These are phyloP conservation scores for Solanum chilense DNA, from an alignment of 257 asterid genomes.

Conservation along the genomic window DNA sequence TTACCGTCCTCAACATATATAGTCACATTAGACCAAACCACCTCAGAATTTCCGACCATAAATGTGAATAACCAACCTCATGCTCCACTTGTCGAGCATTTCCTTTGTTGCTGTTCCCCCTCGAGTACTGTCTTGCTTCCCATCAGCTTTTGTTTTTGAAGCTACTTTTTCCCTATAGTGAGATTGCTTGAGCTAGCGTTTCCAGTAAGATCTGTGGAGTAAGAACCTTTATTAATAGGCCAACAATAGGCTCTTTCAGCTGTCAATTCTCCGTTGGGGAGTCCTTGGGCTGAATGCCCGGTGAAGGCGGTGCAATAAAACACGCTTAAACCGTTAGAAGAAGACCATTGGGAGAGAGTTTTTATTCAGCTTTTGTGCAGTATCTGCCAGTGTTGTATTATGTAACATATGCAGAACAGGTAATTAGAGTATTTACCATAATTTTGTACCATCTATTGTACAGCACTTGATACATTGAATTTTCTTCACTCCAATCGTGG, in stretches of 20 bases:
- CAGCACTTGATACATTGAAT: background rate
- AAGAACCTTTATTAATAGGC: background rate
- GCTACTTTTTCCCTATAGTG: background rate
- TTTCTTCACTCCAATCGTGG: background rate
- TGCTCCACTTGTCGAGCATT: background rate
- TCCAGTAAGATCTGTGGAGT: background rate
- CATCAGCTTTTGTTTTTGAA: background rate
- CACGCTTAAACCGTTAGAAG: background rate
- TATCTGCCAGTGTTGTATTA: background rate
- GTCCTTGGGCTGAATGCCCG: background rate
- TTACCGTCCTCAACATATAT: background rate
- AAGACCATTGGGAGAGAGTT: background rate
- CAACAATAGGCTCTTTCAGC: background rate
- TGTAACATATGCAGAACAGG: background rate
- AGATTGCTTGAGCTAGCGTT: background rate
- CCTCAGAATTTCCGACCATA: background rate
- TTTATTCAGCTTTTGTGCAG: background rate
- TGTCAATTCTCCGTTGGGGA: background rate
- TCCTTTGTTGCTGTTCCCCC: background rate
- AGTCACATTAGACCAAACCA: background rate
- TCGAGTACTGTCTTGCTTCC: background rate
- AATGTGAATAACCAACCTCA: background rate
- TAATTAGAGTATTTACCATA: background rate
- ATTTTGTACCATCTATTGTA: background rate
- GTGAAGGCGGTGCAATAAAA: background rate